A percentile compares a stretch with the other conserved stretches of the same genome.
Conservation (phyloP, 129 eudicot species). For the Saposhnikovia divaricata region DNA sequence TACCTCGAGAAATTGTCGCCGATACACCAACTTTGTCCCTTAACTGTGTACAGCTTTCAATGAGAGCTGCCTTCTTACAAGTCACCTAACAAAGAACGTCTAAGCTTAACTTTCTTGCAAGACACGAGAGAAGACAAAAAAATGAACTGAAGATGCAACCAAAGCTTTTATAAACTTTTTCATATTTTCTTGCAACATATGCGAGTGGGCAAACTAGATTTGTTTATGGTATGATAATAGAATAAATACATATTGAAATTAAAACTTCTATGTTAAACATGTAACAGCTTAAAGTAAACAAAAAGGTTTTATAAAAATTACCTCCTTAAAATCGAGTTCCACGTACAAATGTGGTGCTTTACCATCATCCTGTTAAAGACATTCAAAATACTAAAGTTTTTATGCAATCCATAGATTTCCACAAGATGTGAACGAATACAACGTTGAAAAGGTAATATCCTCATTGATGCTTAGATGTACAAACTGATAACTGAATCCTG, state of each 20-base stretch:
- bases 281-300: not conserved
- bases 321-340: conserved; percentile 97
- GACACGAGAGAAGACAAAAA: not conserved
- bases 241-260: not conserved
- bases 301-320: conserved; percentile 12
- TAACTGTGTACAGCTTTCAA: conserved; percentile 54
- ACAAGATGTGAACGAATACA: not conserved
- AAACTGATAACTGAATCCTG: not conserved
- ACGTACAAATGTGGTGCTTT: conserved; percentile 85
- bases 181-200: not conserved
- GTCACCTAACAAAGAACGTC: conserved; percentile 48
- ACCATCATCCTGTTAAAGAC: conserved; percentile 78
- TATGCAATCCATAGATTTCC: not conserved
- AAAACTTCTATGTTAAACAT: not conserved
- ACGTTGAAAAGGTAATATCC: not conserved
- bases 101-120: not conserved
- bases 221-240: not conserved
- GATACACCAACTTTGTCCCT: conserved; percentile 63
- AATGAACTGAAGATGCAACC: not conserved
- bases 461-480: not conserved
- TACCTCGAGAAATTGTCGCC: conserved; percentile 77
- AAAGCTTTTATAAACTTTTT: not conserved
- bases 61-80: conserved; percentile 75
- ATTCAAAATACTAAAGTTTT: not conserved
- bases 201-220: not conserved